phyloP scores from a whole-genome alignment of 805 yeast genomes.

The Barnettozyma californica region DNA sequence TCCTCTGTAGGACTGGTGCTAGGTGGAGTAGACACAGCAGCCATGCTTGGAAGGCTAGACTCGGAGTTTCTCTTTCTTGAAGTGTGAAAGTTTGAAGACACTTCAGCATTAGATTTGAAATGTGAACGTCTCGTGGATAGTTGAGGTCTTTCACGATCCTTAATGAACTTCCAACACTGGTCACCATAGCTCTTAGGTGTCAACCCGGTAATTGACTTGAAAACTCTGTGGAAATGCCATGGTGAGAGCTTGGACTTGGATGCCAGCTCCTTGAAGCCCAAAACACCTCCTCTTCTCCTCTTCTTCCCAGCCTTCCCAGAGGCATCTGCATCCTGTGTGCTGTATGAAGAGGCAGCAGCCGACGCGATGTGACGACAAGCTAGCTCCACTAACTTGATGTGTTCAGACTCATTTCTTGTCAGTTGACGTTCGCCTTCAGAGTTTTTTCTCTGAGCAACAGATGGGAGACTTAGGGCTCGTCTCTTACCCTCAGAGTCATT shows the following conservation, averaged over 20 bases:
- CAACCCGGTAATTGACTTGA: conserved; percentile 77
- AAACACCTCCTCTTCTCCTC: conserved; percentile 69
- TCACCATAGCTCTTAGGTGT: conserved; percentile 90
- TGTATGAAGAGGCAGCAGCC: conserved; percentile 57
- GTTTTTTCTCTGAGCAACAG: conserved; percentile 11
- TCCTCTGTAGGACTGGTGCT: background rate
- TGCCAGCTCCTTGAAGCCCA: conserved; percentile 84
- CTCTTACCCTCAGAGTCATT: conserved; percentile 20
- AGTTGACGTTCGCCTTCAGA: conserved; percentile 24
- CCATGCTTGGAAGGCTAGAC: conserved; percentile 5
- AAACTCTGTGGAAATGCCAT: conserved; percentile 92
- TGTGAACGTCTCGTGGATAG: conserved; percentile 17
- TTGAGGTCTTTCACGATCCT: conserved; percentile 26
- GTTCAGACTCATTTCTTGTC: conserved; percentile 62
- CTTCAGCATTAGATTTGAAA: conserved; percentile 20
- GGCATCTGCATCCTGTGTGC: conserved; percentile 14
- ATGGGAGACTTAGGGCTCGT: conserved; percentile 21
- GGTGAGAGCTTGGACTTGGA: conserved; percentile 78
- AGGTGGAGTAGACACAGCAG: background rate
- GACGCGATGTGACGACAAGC: conserved; percentile 82
- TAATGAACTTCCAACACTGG: conserved; percentile 62
- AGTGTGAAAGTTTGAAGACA: conserved; percentile 13
- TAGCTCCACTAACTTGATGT: conserved; percentile 60
- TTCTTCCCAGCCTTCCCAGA: conserved; percentile 28
- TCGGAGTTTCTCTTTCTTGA: conserved; percentile 11